Evolutionary conservation across 768 basidiomycete species (phyloP).

Genomic region (Panellus pusillus): DNA sequence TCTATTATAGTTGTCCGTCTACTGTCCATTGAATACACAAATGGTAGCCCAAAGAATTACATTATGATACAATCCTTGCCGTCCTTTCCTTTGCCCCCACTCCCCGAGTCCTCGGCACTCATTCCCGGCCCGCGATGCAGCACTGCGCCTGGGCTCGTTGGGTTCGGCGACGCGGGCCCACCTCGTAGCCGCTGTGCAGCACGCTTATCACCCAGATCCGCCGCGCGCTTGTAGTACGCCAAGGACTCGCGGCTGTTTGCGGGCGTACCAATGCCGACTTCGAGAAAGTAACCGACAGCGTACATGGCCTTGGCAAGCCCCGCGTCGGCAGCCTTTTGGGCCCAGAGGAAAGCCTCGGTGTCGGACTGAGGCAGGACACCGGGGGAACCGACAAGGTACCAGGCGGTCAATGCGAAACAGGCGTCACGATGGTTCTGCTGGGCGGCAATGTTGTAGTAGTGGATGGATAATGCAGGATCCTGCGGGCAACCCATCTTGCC

Average conservation of each 20-base stretch:
- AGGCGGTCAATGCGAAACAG: slow-evolving; percentile 96
- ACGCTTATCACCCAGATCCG: slow-evolving; percentile 92
- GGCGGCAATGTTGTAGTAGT: slow-evolving; percentile 99
- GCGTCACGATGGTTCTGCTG: slow-evolving; percentile 97
- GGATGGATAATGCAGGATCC: slow-evolving; percentile 95
- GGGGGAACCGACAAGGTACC: slow-evolving; percentile 98
- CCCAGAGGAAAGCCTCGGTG: slow-evolving; percentile 97
- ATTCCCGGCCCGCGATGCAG: slow-evolving; percentile 56
- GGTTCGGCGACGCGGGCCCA: slow-evolving; percentile 52
- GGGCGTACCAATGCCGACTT: slow-evolving; percentile 87
- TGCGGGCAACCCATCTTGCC: slow-evolving; percentile 98
- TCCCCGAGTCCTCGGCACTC: slow-evolving; percentile 29
- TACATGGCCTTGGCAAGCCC: slow-evolving; percentile 97
- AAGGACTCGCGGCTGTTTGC: slow-evolving; percentile 70
- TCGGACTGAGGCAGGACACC: slow-evolving; percentile 98
- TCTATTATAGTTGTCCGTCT: too few relatives aligned
- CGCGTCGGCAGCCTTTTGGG: slow-evolving; percentile 89
- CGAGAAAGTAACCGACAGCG: slow-evolving; percentile 95
- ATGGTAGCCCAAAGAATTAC: slow-evolving; percentile 40
- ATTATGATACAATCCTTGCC: slow-evolving; percentile 88
- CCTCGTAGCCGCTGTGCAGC: slow-evolving; percentile 80
- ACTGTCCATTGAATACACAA: too few relatives aligned
- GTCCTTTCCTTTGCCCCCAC: slow-evolving; percentile 51
- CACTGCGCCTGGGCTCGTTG: slow-evolving; percentile 63
- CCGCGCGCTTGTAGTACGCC: slow-evolving; percentile 85